Evolutionary conservation across 208 protist species (phyloP), one percentile per base, ranked within the genome.

Genomic region (Crithidia acanthocephali): DNA sequence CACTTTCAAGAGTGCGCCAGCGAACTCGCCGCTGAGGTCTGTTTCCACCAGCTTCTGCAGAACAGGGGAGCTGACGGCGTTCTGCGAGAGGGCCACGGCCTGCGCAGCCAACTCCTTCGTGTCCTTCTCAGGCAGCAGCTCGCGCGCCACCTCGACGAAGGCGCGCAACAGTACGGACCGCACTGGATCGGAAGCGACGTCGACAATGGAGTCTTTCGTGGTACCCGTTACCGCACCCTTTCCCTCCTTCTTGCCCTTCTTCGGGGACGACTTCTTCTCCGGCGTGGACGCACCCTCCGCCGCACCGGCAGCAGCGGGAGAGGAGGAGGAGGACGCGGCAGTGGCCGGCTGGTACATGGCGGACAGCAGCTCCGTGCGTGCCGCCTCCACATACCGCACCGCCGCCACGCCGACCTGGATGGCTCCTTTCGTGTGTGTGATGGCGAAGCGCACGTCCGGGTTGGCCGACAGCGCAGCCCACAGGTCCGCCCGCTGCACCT

Each of bases 31-130:
- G 23, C 57, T 68, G n/a, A 55, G 63, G 70, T 83, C 84, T 9
- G 62, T 55, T 53, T 92, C 88, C 44, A 95, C 63, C 37, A 97
- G 57, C 48, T 87, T 86, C 62, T 97, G 93, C 53, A 97, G 81
- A 63, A 94, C 90, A 0, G 92, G 90, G 2, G 88, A 93, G 18
- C 80, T 87, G 13, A 83, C 82, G 56, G 92, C 79, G 67, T 84
- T 84, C 50, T 90, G 74, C 20, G 86, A 75, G 27, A 96, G 86
- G 30, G 51, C 48, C 8, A 86, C 62, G 0, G 81, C 81, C n/a
- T 79, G 28, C 7, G 50, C n/a, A 0, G 56, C 33, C 5, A 81
- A 68, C 23, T 66, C 53, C 52, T 90, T 45, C 15, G 71, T 68
- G 11, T 68, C 66, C 23, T 61, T 67, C 6, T 79, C 68, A 22